These are phyloP conservation scores for Yamadazyma diospyri DNA, from an alignment of 1,139 yeast species.

Conservation along the genomic window DNA sequence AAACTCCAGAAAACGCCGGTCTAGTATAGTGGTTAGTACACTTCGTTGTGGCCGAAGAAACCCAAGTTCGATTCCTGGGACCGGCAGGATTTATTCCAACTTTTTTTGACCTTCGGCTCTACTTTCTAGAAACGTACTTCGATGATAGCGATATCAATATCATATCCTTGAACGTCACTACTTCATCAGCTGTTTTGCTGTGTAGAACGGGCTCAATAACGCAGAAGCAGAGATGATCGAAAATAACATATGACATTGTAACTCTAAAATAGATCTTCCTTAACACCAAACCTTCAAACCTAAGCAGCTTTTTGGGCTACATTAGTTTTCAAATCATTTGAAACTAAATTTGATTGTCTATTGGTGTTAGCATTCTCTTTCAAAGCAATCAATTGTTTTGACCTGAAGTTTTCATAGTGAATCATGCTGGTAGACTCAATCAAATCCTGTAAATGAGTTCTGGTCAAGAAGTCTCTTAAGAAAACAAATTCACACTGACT, in stretches of 20 bases:
- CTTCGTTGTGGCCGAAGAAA: slow-evolving; percentile 19
- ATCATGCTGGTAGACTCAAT: slow-evolving; percentile 87
- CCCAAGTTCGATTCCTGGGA: slow-evolving; percentile 21
- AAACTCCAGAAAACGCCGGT: slow-evolving; percentile 11
- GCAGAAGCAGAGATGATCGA: too few species aligned
- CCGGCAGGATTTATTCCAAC: slow-evolving; percentile 14
- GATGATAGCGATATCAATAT: too few species aligned
- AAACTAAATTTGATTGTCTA: slow-evolving; percentile 23
- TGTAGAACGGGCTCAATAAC: too few species aligned
- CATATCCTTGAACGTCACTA: too few species aligned
- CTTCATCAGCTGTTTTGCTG: too few species aligned
- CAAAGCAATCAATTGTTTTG: slow-evolving; percentile 89
- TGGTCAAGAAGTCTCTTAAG: slow-evolving; percentile 86
- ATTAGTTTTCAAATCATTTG: slow-evolving; percentile 3
- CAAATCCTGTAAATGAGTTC: slow-evolving; percentile 94
- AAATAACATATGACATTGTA: too few species aligned
- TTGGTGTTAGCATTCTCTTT: slow-evolving; percentile 75
- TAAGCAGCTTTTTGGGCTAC: slow-evolving; percentile 5
- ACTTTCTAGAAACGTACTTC: too few species aligned
- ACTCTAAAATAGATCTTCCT: neutral
- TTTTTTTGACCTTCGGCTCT: slow-evolving; percentile 1
- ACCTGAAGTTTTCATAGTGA: slow-evolving; percentile 91
- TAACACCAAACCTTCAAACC: neutral
- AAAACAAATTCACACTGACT: slow-evolving; percentile 94
- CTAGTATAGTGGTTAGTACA: slow-evolving; percentile 20